Percentiles rank a stretch among this genome's conserved stretches.
These are phyloP conservation scores for Fennellomyces sp. DNA, from an alignment of 371 early-diverging fungal genomes.

Conservation along the genomic window DNA sequence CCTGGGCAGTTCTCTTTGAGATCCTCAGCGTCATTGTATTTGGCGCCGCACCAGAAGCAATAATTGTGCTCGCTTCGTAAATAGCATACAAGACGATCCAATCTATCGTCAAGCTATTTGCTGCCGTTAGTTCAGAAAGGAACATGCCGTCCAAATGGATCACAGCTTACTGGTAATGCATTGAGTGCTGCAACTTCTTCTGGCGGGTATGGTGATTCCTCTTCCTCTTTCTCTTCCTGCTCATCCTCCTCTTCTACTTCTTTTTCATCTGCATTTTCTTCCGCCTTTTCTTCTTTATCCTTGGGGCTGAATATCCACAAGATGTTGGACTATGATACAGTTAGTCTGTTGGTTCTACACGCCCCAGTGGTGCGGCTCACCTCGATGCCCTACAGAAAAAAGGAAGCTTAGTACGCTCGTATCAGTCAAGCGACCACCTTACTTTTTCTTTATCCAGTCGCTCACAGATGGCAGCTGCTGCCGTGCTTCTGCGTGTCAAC, in stretches of 20 bases:
- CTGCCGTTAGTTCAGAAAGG: neutral
- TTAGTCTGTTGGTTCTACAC: no score
- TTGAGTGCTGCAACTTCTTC: slow-evolving; percentile 32
- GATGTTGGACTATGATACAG: slow-evolving; percentile 9
- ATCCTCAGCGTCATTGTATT: slow-evolving; percentile 53
- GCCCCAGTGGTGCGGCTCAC: no score
- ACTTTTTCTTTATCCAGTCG: slow-evolving; percentile 44
- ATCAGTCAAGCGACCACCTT: neutral
- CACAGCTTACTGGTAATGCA: slow-evolving; percentile 18
- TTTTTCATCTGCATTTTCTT: slow-evolving; percentile 7
- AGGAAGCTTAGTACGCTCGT: neutral
- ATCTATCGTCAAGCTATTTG: slow-evolving; percentile 32
- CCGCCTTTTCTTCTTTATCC: slow-evolving; percentile 4
- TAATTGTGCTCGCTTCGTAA: slow-evolving; percentile 56
- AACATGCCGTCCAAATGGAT: neutral
- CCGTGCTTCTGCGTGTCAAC: slow-evolving; percentile 22
- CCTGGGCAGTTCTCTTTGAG: slow-evolving; percentile 64
- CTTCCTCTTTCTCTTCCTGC: slow-evolving; percentile 19
- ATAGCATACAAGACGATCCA: slow-evolving; percentile 45
- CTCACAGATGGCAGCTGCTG: slow-evolving; percentile 44
- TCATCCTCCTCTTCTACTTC: slow-evolving; percentile 16
- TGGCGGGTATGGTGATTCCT: slow-evolving; percentile 20
- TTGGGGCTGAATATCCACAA: slow-evolving; percentile 20
- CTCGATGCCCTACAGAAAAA: slow-evolving; percentile 16
- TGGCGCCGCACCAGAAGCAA: slow-evolving; percentile 71